These are phyloP conservation scores for Heterococcus sp. DNA, from an alignment of 108 stramenopile species.

Conservation along the genomic window DNA sequence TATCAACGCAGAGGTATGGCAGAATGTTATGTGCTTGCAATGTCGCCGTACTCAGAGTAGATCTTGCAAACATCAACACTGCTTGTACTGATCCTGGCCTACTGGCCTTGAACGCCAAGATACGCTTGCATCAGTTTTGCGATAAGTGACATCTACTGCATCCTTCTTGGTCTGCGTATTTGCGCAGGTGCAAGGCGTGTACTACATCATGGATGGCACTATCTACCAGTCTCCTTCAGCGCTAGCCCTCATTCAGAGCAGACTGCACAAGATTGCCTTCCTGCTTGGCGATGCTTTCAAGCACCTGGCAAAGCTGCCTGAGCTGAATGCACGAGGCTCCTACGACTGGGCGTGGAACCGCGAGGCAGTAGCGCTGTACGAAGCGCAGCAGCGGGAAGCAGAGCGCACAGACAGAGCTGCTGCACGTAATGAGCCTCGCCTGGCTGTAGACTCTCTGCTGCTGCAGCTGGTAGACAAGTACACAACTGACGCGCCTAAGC, in stretches of 20 bases:
- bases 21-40: background rate
- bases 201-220: conserved; percentile 56
- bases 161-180: too few species aligned
- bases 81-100: background rate
- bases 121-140: conserved; percentile 1
- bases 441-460: background rate
- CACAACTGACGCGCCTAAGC: too few species aligned
- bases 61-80: background rate
- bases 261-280: conserved; percentile 34
- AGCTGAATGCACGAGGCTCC: background rate
- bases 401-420: background rate
- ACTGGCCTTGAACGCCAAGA: conserved; percentile 11
- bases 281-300: background rate
- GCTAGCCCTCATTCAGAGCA: conserved; percentile 48
- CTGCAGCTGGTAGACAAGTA: background rate
- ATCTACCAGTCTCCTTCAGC: conserved; percentile 55
- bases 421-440: too few species aligned
- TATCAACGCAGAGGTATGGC: background rate
- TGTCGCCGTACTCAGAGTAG: background rate
- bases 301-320: background rate
- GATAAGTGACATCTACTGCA: too few species aligned
- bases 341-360: background rate
- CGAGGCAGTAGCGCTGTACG: background rate
- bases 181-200: conserved; percentile 47
- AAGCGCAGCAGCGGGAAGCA: background rate